Evolutionary conservation across 768 basidiomycete genomes (phyloP).

Genomic region (Russula olivacea): DNA sequence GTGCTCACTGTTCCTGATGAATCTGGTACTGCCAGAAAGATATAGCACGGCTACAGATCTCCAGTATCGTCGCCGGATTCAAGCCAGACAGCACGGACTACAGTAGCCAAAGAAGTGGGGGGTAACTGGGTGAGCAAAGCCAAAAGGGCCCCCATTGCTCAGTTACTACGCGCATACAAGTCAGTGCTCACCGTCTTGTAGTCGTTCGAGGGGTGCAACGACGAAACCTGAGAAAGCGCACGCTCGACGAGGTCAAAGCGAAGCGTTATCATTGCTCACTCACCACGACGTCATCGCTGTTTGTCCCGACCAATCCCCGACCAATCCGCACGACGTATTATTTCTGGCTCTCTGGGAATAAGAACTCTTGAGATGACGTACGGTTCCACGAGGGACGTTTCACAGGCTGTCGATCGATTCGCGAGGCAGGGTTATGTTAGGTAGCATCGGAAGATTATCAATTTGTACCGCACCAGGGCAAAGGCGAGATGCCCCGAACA

Average conservation of each 20-base stretch:
- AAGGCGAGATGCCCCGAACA: constrained; percentile 69
- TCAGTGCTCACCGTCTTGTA: constrained; percentile 68
- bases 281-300: constrained; percentile 33
- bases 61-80: constrained; percentile 66
- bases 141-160: constrained; percentile 14
- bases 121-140: constrained; percentile 9
- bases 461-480: constrained; percentile 56
- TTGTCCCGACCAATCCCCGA: background rate
- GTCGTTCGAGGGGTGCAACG: constrained; percentile 80
- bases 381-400: constrained; percentile 76
- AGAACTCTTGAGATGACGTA: constrained; percentile 32
- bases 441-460: background rate
- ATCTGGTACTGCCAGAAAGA: constrained; percentile 91
- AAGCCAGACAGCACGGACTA: constrained; percentile 84
- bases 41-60: constrained; percentile 82
- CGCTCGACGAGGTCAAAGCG: background rate
- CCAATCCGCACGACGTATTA: background rate
- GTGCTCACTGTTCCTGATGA: constrained; percentile 69
- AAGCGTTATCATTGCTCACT: background rate
- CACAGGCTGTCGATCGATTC: constrained; percentile 55
- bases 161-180: constrained; percentile 22
- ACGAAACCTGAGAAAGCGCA: constrained; percentile 52
- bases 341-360: constrained; percentile 5
- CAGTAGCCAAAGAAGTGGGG: background rate
- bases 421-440: background rate